phyloP scores from a whole-genome alignment of 352 stramenopile species.

The Discostella stelligera region DNA sequence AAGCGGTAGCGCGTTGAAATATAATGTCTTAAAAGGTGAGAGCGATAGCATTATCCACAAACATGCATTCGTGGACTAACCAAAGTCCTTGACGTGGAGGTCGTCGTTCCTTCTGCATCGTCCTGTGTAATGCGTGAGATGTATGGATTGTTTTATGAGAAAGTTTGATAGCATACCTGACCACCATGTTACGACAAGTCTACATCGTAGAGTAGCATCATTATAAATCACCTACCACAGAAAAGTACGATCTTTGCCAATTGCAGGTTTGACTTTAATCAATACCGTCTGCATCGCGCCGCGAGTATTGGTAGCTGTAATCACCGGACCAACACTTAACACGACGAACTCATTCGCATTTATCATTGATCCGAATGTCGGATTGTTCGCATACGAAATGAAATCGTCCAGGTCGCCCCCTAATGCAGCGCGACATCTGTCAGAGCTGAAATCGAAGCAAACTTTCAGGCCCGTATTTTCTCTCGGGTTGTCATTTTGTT shows the following conservation, averaged over 20 bases:
- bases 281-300: constrained; percentile 75
- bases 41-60: constrained; percentile 54
- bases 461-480: constrained; percentile 58
- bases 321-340: constrained; percentile 54
- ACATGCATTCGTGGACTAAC: constrained; percentile 75
- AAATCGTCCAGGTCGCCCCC: constrained; percentile 68
- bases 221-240: constrained; percentile 34
- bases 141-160: not conserved
- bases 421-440: constrained; percentile 61
- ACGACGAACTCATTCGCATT: constrained; percentile 55
- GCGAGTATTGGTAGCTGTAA: constrained; percentile 51
- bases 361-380: constrained; percentile 68
- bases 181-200: no score
- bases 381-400: constrained; percentile 66
- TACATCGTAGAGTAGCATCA: not conserved
- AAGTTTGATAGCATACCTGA: not conserved
- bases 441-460: constrained; percentile 71
- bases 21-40: constrained; percentile 44
- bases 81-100: constrained; percentile 70
- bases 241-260: constrained; percentile 30
- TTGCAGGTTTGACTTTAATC: constrained; percentile 46
- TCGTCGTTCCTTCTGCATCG: constrained; percentile 66
- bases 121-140: constrained; percentile 41
- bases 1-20: not conserved
- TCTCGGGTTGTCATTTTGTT: constrained; percentile 47